phyloP scores from a whole-genome alignment of 116 monocot species.

The Phalaenopsis hybrid region DNA sequence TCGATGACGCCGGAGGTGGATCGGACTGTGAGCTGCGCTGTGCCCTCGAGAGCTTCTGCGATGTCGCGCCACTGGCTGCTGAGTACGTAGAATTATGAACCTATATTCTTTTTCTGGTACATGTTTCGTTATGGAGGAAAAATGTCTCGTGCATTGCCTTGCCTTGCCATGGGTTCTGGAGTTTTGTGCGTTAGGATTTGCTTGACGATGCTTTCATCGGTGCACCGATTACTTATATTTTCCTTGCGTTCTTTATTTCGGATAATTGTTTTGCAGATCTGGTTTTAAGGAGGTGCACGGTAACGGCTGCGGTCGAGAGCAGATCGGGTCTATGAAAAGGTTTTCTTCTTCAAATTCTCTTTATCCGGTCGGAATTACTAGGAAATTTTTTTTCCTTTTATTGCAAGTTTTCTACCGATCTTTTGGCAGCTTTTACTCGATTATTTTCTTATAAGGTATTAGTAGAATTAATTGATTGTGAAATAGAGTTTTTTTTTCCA shows the following conservation, averaged over 20 bases:
- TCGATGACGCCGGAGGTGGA: conserved; percentile 37
- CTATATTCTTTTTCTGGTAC: neutral
- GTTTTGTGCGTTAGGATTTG: neutral
- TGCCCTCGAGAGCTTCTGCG: conserved; percentile 41
- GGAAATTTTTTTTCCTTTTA: neutral
- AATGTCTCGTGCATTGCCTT: neutral
- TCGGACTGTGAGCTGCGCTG: conserved; percentile 42
- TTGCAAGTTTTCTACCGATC: neutral
- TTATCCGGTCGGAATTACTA: neutral
- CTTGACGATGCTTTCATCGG: neutral
- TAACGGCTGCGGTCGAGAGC: conserved; percentile 20
- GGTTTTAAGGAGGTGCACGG: conserved; percentile 1
- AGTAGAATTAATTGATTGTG: neutral
- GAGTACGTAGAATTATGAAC: conserved; percentile 19
- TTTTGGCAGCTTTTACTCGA: neutral
- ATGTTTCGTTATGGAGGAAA: neutral
- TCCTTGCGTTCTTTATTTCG: neutral
- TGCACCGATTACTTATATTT: neutral
- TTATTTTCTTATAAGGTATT: neutral
- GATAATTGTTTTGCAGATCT: conserved; percentile 3
- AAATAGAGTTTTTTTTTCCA: neutral
- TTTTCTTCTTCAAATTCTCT: conserved; percentile 4
- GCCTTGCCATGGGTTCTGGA: neutral
- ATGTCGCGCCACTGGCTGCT: conserved; percentile 11
- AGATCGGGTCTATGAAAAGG: conserved; percentile 35